A percentile compares a stretch with the other conserved stretches of the same genome.
phyloP scores from a whole-genome alignment of 2,329 filamentous ascomycete species.

The Drechslerella dactyloides region DNA sequence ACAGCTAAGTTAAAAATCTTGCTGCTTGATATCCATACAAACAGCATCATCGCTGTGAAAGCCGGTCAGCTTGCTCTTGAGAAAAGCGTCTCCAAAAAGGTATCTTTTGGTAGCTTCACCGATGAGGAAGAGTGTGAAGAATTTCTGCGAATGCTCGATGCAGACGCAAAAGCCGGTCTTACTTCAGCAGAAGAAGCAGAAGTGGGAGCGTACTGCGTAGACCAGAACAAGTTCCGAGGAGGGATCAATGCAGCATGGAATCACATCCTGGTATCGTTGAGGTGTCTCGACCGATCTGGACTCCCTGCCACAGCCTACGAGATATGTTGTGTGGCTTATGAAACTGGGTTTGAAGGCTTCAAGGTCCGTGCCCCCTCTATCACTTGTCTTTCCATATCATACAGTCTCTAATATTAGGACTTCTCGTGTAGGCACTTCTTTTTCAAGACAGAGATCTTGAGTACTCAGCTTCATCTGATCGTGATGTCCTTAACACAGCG shows the following conservation, averaged over 20 bases:
- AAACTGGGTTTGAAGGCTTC: constrained; percentile 51
- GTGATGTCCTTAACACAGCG: constrained; percentile 29
- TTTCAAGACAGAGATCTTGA: constrained; percentile 30
- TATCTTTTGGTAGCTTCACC: not conserved
- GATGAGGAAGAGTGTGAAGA: constrained; percentile 5
- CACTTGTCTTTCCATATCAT: not conserved
- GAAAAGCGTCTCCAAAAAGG: not conserved
- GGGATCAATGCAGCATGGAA: constrained; percentile 13
- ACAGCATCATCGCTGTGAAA: no score
- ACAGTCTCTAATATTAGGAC: not conserved
- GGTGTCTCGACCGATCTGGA: constrained; percentile 2
- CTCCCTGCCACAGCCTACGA: constrained; percentile 31
- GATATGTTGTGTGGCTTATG: constrained; percentile 47
- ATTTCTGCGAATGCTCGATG: constrained; percentile 19
- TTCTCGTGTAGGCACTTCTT: constrained; percentile 28
- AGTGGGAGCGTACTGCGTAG: constrained; percentile 28
- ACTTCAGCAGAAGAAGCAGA: constrained; percentile 7
- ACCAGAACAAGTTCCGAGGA: constrained; percentile 33
- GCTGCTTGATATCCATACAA: no score
- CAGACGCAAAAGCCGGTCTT: constrained; percentile 8
- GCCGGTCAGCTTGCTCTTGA: not conserved
- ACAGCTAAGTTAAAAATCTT: constrained; percentile 36
- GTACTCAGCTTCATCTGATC: constrained; percentile 42
- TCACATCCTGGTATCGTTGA: constrained; percentile 20
- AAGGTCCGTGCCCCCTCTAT: constrained; percentile 20